Evolutionary conservation across 306 rosid species (phyloP).

Genomic region (peach (Prunus persica)): DNA sequence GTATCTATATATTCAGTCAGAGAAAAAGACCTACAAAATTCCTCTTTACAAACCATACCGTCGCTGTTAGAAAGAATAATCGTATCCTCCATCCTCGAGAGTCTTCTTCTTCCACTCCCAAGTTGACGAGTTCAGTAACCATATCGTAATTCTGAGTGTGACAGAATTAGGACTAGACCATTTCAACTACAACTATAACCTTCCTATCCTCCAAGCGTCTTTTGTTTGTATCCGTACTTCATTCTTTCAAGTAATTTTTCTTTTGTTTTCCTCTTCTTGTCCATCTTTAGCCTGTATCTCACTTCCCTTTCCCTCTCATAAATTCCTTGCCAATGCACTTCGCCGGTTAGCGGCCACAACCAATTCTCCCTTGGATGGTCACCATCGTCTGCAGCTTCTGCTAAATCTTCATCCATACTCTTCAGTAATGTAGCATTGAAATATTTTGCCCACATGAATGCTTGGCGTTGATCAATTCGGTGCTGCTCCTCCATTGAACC

Average conservation of each 20-base stretch:
- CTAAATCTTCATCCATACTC: slow-evolving; percentile 94
- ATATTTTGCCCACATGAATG: slow-evolving; percentile 81
- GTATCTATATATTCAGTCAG: slow-evolving; percentile 41
- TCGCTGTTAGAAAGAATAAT: slow-evolving; percentile 36
- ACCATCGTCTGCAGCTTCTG: slow-evolving; percentile 91
- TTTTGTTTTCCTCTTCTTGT: slow-evolving; percentile 81
- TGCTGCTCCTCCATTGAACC: slow-evolving; percentile 87
- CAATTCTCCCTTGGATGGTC: slow-evolving; percentile 62
- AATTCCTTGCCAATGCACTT: slow-evolving; percentile 93
- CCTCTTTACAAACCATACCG: slow-evolving; percentile 8
- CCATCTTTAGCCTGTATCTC: slow-evolving; percentile 90
- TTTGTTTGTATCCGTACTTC: slow-evolving; percentile 82
- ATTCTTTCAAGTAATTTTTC: slow-evolving; percentile 69
- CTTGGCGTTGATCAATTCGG: slow-evolving; percentile 63
- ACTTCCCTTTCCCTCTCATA: slow-evolving; percentile 94
- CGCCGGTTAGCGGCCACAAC: slow-evolving; percentile 95
- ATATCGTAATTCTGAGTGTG: slow-evolving; percentile 7
- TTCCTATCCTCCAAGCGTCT: slow-evolving; percentile 71
- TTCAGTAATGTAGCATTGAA: slow-evolving; percentile 63
- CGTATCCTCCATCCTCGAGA: slow-evolving; percentile 29
- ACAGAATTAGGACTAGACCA: slow-evolving; percentile 11
- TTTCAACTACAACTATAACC: slow-evolving; percentile 14
- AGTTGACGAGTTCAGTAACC: slow-evolving; percentile 24
- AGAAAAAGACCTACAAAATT: slow-evolving; percentile 20
- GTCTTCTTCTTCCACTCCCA: slow-evolving; percentile 15